Base-by-base conservation (phyloP, 257 asterid species). In the Cynanchum wilfordii region DNA sequence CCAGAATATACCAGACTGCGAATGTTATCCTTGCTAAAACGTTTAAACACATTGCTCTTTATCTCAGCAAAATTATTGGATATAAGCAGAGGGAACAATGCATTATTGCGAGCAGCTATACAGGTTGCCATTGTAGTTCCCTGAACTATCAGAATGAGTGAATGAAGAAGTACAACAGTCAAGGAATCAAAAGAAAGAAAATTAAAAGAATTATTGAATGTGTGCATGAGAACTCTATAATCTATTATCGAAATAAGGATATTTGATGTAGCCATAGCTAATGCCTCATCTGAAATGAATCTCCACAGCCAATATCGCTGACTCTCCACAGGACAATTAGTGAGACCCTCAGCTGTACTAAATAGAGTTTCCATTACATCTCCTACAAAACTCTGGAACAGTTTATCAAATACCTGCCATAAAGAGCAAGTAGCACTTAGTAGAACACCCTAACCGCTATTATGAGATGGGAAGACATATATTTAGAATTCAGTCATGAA, bases 1-100 rank as follows among this genome's bases (percentile, higher is more conserved):
- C 98, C 99, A 73, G 78, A 85, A 78, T 90, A 92, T 73, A 89
- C 98, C 79, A 92, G 76, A 77, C 88, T 92, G 82, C 87, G 97
- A 79, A 95, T 87, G 36, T 95, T 92, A 66, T 87, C 98, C 87
- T 87, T 92, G 89, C 96, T 92, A 76, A 80, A 92, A 52, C 97
- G 98, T 75, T 95, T 92, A 81, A 95, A 95, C 67, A 92, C 98
- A 2, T 88, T 92, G 86, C 99, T 89, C 75, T 95, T 95, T 49
- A 95, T 95, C 89, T 95, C 99, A 15, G 96, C 93, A 81, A 95
- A 95, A 84, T 95, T 95, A 90, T 90, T 95, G 12, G 99, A 92
- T 71, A 95, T 90, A n/a, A 95, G 94, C 92, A 95, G 86, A 57
- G 97, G 96, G 73, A 92, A 87, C 74, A 95, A 82, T 63, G 98